Evolutionary conservation across 257 asterid genomes (phyloP), one percentile per base, ranked within the genome.

Genomic region (Forsythia suspensa): DNA sequence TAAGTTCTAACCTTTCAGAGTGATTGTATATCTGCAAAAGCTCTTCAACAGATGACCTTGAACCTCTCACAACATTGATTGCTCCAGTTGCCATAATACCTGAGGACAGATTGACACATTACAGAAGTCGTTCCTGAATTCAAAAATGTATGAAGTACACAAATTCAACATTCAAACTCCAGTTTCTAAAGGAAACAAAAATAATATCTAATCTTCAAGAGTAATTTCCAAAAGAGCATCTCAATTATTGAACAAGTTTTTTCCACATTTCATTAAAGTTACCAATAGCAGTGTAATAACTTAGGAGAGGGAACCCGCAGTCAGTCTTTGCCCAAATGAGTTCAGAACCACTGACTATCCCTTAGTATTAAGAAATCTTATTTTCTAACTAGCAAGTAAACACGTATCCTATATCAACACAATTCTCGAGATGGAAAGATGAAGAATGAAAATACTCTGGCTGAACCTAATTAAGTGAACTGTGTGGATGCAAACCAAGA

Each of bases 11-110:
- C 97, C 98, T 92, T 80, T 92, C 97, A 66, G 98, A 94, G 86
- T 94, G 98, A 85, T 65, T 85, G 89, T 94, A 94, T 82, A 94
- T 91, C 77, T 87, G 97, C 86, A 91, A 83, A 78, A 94, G 97
- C 88, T 94, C 98, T 75, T 90, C 94, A 72, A 79, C 88, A 24
- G 98, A 92, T 71, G 98, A 94, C 84, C 97, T 89, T 63, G 98
- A 90, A 78, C 98, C 98, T 80, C 98, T 86, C 75, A 94, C 98
- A 74, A 94, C 98, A 72, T 92, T 87, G 80, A 94, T 87, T 55
- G 98, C 98, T 84, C 98, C 98, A 72, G 94, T 88, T 41, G 98
- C 92, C 98, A 94, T 94, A 72, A 82, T 92, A 83, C 98, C 98
- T 94, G 83, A 75, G 83, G 79, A 78, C 48, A 88, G 78, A 63